Conservation (phyloP, 108 stramenopile genomes). For the Epithemia pelagica region DNA sequence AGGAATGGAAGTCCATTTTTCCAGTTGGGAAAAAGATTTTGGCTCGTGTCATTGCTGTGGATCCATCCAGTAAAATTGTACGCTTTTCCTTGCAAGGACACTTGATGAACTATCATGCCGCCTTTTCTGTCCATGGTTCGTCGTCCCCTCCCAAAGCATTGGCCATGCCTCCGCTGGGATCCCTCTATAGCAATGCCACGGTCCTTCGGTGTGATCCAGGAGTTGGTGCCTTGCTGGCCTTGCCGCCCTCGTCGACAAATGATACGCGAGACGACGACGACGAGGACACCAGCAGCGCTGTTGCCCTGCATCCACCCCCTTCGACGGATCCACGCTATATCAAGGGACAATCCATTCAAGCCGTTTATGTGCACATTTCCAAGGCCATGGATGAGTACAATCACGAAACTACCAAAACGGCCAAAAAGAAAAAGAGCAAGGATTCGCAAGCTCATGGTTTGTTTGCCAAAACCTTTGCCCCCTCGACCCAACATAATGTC, state of each 20-base stretch:
- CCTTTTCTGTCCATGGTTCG: conserved; percentile 6
- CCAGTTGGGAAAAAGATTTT: conserved; percentile 36
- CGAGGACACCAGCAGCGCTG: conserved; percentile 15
- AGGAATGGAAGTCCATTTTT: conserved; percentile 26
- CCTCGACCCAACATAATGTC: conserved; percentile 48
- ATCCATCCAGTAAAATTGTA: conserved; percentile 60
- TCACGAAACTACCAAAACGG: conserved; percentile 8
- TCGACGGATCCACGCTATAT: conserved; percentile 32
- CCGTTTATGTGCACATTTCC: conserved; percentile 83
- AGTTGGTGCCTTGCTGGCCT: conserved; percentile 71
- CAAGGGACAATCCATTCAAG: conserved; percentile 34
- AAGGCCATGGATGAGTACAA: conserved; percentile 49
- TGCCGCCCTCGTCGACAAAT: conserved; percentile 25
- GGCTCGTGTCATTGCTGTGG: conserved; percentile 78
- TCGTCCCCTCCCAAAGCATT: conserved; percentile 7
- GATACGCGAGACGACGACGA: conserved; percentile 23
- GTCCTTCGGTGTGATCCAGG: conserved; percentile 79
- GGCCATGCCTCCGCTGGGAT: conserved; percentile 36
- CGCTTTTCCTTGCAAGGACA: conserved; percentile 71
- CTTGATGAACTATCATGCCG: conserved; percentile 35
- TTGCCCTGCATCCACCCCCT: conserved; percentile 16
- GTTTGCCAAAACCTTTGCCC: conserved; percentile 71
- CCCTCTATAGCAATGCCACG: conserved; percentile 50
- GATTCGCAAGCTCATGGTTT: conserved; percentile 30
- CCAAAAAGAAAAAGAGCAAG: conserved; percentile 29